Evolutionary conservation across 129 eudicot species (phyloP), one percentile per base, ranked within the genome.

Genomic region (Flaveria ramosissima): DNA sequence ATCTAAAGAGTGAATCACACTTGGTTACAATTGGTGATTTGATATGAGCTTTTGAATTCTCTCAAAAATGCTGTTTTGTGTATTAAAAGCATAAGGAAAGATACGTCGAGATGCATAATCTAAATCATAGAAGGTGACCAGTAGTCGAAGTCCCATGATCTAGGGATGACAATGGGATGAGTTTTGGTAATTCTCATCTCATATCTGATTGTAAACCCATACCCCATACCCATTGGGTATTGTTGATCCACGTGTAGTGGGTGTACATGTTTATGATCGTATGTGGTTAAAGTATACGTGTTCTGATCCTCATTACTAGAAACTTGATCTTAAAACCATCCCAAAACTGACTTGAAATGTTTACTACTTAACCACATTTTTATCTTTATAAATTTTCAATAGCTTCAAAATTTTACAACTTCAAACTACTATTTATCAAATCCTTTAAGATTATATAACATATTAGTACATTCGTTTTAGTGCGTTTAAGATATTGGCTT

Each of bases 1-100:
- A 53, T 71, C 66, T 72, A 39, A 72, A 52, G 67, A 50, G 57
- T 8, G 30, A 13, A 15, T 47, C 67, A 47, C 64, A 61, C 65
- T 61, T 62, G 15, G 68, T 47, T 53, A 30, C 46, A 61, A 62
- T 71, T 62, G 32, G 57, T 52, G 68, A 41, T 69, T 17, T 10
- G 36, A 48, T 14, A 19, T 8, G 39, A 56, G 26, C 1, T 10
- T 67, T 52, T 20, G 68, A 52, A 41, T 42, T 59, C 26, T 57
- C 23, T 59, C 27, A 47, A 57, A 13, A 55, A 15, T 20, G 4
- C 12, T 1, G 17, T 27, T 63, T 45, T 30, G 32, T 63, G 68
- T 63, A 27, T 21, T 43, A 14, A 63, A 63, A 63, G 68, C 32
- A 10, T 1, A 63, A 63, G 65, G 16, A 59, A 59, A 23, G 36